Conservation (phyloP, 768 basidiomycete species). For the Trametes cinnabarina region DNA sequence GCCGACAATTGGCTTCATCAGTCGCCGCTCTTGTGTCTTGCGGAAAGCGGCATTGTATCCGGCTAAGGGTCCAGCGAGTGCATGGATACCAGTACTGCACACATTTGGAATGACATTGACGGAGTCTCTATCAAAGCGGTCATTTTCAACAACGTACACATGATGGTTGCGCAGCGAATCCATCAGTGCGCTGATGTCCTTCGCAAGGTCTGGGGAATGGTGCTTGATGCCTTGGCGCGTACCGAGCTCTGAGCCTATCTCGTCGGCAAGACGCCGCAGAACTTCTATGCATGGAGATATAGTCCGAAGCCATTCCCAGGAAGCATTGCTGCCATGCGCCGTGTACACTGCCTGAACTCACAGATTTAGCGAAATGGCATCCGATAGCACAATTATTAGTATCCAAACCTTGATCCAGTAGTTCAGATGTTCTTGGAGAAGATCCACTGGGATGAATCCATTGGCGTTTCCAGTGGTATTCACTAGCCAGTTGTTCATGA, state of each 20-base stretch:
- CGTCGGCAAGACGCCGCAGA: too few relatives aligned
- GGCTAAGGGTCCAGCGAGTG: slow-evolving; percentile 20
- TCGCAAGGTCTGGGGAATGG: slow-evolving; percentile 24
- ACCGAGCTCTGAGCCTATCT: too few relatives aligned
- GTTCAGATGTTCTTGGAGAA: slow-evolving; percentile 37
- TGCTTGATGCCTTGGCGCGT: too few relatives aligned
- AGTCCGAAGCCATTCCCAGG: too few relatives aligned
- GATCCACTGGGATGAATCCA: slow-evolving; percentile 19
- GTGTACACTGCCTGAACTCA: too few relatives aligned
- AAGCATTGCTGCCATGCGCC: too few relatives aligned
- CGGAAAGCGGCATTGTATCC: slow-evolving; percentile 30
- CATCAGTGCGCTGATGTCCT: slow-evolving; percentile 31
- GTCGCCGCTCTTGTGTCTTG: slow-evolving; percentile 17
- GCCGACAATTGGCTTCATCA: neutral
- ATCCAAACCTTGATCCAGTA: slow-evolving; percentile 33
- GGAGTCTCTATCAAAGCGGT: slow-evolving; percentile 21
- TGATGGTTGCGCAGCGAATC: slow-evolving; percentile 21
- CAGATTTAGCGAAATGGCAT: too few relatives aligned
- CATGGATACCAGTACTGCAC: slow-evolving; percentile 20
- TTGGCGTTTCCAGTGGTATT: slow-evolving; percentile 11
- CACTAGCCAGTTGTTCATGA: slow-evolving; percentile 35
- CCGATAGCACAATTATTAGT: too few relatives aligned
- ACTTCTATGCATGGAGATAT: too few relatives aligned
- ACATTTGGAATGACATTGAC: slow-evolving; percentile 20
- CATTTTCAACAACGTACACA: slow-evolving; percentile 22